phyloP scores from a whole-genome alignment of 164 flowering plant species.

The Amborella trichopoda region DNA sequence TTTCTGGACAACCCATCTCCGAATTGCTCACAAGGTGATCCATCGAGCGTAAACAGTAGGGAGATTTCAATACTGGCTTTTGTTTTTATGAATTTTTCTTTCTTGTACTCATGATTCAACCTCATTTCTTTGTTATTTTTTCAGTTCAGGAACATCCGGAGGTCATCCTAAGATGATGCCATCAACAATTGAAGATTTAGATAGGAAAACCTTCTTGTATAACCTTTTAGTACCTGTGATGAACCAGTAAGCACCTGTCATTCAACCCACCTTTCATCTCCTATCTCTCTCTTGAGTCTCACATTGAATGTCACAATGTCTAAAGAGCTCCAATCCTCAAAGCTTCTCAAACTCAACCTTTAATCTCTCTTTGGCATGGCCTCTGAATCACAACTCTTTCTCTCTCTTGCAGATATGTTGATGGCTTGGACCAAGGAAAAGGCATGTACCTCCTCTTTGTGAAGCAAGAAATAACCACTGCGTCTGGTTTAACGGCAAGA shows the following conservation, averaged over 20 bases:
- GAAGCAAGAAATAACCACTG: conserved; percentile 27
- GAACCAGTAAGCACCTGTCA: conserved; percentile 32
- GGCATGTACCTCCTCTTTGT: conserved; percentile 45
- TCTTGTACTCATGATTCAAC: not conserved
- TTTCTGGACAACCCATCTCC: conserved; percentile 37
- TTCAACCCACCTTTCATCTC: not conserved
- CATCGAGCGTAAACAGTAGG: too few relatives aligned
- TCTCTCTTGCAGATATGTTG: conserved; percentile 30
- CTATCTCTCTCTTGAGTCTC: too few relatives aligned
- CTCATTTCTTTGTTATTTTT: not conserved
- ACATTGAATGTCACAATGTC: not conserved
- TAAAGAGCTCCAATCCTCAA: not conserved
- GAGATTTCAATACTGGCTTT: not conserved
- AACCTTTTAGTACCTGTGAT: conserved; percentile 72
- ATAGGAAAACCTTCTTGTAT: conserved; percentile 64
- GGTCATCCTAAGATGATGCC: conserved; percentile 89
- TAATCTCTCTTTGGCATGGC: too few relatives aligned
- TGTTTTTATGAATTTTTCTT: not conserved
- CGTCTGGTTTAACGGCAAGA: conserved; percentile 30
- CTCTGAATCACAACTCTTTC: too few relatives aligned
- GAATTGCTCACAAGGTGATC: conserved; percentile 47
- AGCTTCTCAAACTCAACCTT: too few relatives aligned
- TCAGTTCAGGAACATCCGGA: conserved; percentile 83
- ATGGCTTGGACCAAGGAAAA: conserved; percentile 53
- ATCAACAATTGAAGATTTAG: conserved; percentile 63